These are phyloP conservation scores for Bassia scoparia DNA, from an alignment of 148 eudicot genomes.

Conservation along the genomic window DNA sequence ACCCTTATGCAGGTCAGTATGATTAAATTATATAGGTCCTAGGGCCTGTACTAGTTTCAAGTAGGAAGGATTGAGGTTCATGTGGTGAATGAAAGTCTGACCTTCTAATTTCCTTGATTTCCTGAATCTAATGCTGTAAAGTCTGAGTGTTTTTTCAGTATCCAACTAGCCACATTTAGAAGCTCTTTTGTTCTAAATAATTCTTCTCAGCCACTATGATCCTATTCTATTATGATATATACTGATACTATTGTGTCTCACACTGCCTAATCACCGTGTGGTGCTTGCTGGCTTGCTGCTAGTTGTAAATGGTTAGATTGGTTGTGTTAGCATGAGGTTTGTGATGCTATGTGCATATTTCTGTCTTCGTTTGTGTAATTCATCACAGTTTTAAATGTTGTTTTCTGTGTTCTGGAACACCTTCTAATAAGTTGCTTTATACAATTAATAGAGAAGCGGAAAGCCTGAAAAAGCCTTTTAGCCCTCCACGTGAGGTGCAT, in stretches of 20 bases:
- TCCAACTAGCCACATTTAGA: background rate
- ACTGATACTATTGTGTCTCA: background rate
- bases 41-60: background rate
- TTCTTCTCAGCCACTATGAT: background rate
- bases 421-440: conserved; percentile 16
- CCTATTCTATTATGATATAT: background rate
- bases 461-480: conserved; percentile 41
- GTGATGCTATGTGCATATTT: conserved; percentile 7
- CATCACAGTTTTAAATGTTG: background rate
- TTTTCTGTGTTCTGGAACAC: background rate
- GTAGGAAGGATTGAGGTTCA: no score
- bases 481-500: conserved; percentile 51
- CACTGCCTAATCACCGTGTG: no score
- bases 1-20: background rate
- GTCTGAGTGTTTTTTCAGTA: background rate
- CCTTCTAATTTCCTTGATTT: background rate
- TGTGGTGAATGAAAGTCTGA: no score
- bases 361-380: conserved; percentile 2
- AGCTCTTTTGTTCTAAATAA: background rate
- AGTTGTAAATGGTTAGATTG: background rate
- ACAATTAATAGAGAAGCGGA: conserved; percentile 28
- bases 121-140: no score
- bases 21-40: background rate
- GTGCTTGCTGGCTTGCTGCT: conserved; percentile 4
- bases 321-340: background rate